Conservation (phyloP, 805 yeast species). For the Wickerhamiella azyma region DNA sequence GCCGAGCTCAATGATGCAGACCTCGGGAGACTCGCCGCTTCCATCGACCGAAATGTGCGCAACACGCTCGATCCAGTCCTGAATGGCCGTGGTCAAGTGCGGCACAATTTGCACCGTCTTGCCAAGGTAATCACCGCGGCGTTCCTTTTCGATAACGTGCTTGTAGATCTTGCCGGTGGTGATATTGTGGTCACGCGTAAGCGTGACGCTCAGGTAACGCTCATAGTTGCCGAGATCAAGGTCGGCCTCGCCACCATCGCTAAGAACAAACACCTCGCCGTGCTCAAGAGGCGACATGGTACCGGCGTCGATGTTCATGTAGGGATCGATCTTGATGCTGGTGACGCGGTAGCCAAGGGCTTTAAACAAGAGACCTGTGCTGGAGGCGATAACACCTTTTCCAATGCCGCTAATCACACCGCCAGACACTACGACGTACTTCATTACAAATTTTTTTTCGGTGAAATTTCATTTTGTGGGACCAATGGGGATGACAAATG, state of each 20-base stretch:
- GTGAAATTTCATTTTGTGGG: neutral
- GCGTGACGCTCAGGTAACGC: conserved; percentile 84
- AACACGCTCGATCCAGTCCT: conserved; percentile 95
- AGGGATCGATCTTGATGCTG: conserved; percentile 96
- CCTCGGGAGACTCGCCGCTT: conserved; percentile 80
- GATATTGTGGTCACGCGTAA: conserved; percentile 88
- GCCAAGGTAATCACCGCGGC: conserved; percentile 95
- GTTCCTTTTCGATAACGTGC: conserved; percentile 82
- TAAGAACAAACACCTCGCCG: conserved; percentile 95
- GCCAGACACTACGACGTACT: conserved; percentile 98
- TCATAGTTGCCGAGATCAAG: conserved; percentile 96
- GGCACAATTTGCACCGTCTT: conserved; percentile 99
- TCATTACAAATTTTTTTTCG: conserved; percentile 38
- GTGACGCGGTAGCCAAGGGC: conserved; percentile 91
- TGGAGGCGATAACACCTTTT: conserved; percentile 93
- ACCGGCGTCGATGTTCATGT: conserved; percentile 98
- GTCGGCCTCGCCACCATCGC: conserved; percentile 99
- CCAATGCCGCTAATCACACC: conserved; percentile 99
- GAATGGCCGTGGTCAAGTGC: conserved; percentile 92
- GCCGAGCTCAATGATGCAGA: conserved; percentile 94
- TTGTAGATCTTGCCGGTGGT: conserved; percentile 97
- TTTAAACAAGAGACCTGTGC: conserved; percentile 88
- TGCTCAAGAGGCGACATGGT: conserved; percentile 99
- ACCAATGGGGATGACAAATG: no score
- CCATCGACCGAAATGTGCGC: conserved; percentile 83